Evolutionary conservation across 768 basidiomycete genomes (phyloP).

Genomic region (Auriscalpium orientale): DNA sequence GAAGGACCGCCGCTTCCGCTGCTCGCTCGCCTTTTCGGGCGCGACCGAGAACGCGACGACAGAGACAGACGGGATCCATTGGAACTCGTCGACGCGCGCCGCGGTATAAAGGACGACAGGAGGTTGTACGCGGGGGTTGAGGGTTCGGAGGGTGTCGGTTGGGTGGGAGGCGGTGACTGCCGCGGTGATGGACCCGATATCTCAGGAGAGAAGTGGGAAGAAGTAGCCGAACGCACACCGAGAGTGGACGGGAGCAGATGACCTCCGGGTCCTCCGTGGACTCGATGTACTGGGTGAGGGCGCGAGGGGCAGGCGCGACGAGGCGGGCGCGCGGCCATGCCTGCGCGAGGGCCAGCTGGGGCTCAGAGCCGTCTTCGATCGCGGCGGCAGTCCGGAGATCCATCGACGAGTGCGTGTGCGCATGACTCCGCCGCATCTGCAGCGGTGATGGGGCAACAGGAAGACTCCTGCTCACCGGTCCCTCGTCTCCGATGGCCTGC

Average conservation of each 20-base stretch:
- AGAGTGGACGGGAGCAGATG: constrained; percentile 64
- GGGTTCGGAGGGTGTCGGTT: constrained; percentile 10
- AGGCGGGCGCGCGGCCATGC: constrained; percentile 38
- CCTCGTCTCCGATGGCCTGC: constrained; percentile 3
- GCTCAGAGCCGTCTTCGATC: neutral
- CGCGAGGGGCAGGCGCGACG: constrained; percentile 63
- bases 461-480: constrained; percentile 23
- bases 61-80: neutral
- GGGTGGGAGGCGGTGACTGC: neutral
- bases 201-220: constrained; percentile 14
- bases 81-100: constrained; percentile 13
- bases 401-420: constrained; percentile 3
- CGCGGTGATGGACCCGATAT: constrained; percentile 7
- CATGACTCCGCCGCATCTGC: neutral
- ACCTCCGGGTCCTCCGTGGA: constrained; percentile 44
- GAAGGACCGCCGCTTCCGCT: neutral
- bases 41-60: neutral
- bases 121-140: constrained; percentile 54
- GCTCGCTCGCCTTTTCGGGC: neutral
- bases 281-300: constrained; percentile 67
- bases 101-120: constrained; percentile 46
- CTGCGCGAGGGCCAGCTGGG: neutral
- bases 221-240: constrained; percentile 39
- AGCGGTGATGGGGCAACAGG: constrained; percentile 16
- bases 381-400: constrained; percentile 3